Base-by-base conservation (phyloP, 352 stramenopile genomes). In the Aphanomyces invadans region DNA sequence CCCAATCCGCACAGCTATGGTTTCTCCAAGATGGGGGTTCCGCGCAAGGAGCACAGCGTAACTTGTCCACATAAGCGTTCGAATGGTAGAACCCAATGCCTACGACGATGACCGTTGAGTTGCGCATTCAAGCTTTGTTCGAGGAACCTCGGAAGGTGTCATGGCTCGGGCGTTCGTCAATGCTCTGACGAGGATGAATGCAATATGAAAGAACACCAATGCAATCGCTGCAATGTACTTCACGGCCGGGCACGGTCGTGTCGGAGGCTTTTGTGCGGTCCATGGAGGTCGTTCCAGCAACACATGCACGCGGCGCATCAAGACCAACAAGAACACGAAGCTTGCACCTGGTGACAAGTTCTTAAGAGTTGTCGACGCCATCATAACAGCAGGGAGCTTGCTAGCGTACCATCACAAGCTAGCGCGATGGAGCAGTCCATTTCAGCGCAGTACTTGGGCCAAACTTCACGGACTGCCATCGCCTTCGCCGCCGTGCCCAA, bases 391-490 rank as follows among this genome's bases (percentile, higher is more conserved):
- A n/a, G n/a, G n/a, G n/a, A n/a, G n/a, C n/a, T n/a, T n/a, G n/a
- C 12, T 39, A n/a, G 49, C 15, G 36, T 46, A 67, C 60, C 60
- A 28, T 67, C 60, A 31, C 15, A 28, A 48, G 42, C 39, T 25
- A 67, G 28, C 10, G 42, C 23, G 2, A 31, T 12, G n/a, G 33
- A 57, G 44, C 60, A 67, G 60, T 67, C 46, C 28, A 67, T 46
- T n/a, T 49, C 33, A n/a, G 19, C 60, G 32, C 60, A 67, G 60
- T 67, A 67, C 46, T 57, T 25, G 4, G 60, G 60, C 60, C 55
- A 64, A 32, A 57, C 49, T 7, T 38, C 23, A 21, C 25, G 21
- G 10, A 21, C 7, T 7, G 15, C 12, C 12, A 52, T 52, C 19
- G 9, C 23, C 23, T 4, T 52, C 52, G 32, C 25, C 52, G 15